Evolutionary conservation across 1,139 yeast genomes (phyloP).

Genomic region (Spencermartinsiella ligniputridi): DNA sequence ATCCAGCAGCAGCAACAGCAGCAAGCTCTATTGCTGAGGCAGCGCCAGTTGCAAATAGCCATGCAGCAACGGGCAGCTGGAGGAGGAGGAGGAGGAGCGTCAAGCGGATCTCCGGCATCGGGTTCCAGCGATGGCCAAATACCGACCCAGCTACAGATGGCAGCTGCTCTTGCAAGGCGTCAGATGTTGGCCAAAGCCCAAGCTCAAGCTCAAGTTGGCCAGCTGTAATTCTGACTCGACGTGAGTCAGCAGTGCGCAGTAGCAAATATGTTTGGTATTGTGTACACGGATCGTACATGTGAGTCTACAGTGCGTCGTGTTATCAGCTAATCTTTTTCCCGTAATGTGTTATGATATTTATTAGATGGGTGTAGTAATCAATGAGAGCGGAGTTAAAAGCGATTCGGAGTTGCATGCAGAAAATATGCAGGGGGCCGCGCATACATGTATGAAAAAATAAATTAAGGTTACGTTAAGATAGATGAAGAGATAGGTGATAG

Average conservation of each 20-base stretch:
- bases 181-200: conserved; percentile 4
- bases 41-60: conserved; percentile 14
- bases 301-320: too few species aligned
- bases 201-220: conserved; percentile 3
- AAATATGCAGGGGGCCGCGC: too few species aligned
- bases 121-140: not conserved
- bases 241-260: too few species aligned
- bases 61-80: conserved; percentile 8
- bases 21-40: conserved; percentile 13
- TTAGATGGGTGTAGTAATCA: too few species aligned
- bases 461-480: too few species aligned
- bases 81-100: not conserved
- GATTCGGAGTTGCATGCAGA: too few species aligned
- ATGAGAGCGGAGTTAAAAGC: too few species aligned
- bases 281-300: too few species aligned
- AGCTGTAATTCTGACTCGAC: not conserved
- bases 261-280: too few species aligned
- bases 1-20: conserved; percentile 24
- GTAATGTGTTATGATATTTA: not conserved
- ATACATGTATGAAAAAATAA: too few species aligned
- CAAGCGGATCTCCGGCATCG: not conserved
- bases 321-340: too few species aligned
- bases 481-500: too few species aligned
- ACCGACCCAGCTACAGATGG: conserved; percentile 7
- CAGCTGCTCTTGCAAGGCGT: not conserved